A percentile compares a stretch with the other conserved stretches of the same genome.
Conservation (phyloP, 495 filamentous ascomycete genomes). For the Hypomontagnella submonticulosa region DNA sequence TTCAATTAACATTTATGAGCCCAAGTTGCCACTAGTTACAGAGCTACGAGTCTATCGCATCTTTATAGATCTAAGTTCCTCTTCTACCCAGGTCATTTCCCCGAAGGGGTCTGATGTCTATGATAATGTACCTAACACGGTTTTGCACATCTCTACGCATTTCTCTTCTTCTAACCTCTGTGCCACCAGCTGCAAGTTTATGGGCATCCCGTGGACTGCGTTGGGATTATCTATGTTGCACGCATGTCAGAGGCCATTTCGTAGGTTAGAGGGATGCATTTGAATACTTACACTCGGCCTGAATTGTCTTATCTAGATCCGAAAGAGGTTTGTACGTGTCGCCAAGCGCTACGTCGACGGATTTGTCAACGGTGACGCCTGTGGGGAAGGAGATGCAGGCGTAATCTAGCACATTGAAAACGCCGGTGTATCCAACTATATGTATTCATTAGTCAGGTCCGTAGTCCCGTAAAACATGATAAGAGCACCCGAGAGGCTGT, state of each 20-base stretch:
- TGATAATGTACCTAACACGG: slow-evolving; percentile 65
- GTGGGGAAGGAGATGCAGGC: slow-evolving; percentile 59
- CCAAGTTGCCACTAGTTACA: neutral
- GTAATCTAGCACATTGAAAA: slow-evolving; percentile 66
- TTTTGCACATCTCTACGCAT: slow-evolving; percentile 79
- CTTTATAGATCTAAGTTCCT: slow-evolving; percentile 6
- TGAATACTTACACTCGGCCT: slow-evolving; percentile 66
- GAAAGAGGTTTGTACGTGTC: slow-evolving; percentile 69
- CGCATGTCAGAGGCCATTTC: slow-evolving; percentile 11
- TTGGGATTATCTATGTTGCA: slow-evolving; percentile 64
- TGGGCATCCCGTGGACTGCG: slow-evolving; percentile 80
- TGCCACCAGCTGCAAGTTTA: slow-evolving; percentile 83
- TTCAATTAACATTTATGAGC: neutral
- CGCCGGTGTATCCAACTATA: slow-evolving; percentile 81
- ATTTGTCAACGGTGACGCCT: slow-evolving; percentile 74
- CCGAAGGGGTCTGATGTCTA: slow-evolving; percentile 9
- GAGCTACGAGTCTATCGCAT: neutral
- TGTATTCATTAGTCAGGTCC: too few species aligned
- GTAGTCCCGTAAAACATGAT: too few species aligned
- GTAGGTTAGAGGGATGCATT: neutral
- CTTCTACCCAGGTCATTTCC: neutral
- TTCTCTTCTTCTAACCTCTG: slow-evolving; percentile 85
- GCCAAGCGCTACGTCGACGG: slow-evolving; percentile 66
- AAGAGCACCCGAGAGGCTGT: too few species aligned
- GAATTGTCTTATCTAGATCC: slow-evolving; percentile 75